Conservation (phyloP, 768 basidiomycete genomes). For the Dioszegia crocea region DNA sequence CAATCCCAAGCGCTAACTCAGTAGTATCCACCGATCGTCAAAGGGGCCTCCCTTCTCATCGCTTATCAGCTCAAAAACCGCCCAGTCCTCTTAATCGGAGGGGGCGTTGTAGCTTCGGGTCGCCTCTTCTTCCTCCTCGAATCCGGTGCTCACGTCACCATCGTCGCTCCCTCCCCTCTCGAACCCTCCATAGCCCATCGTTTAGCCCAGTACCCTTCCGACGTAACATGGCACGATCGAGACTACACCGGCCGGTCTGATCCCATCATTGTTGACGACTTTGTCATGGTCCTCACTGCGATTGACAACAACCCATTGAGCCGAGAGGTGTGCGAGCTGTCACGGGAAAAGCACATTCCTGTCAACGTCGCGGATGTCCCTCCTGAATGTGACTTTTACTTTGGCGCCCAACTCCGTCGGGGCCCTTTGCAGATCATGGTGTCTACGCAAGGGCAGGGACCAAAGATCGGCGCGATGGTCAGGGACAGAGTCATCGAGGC, state of each 20-base stretch:
- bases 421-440: constrained; percentile 94
- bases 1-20: neutral
- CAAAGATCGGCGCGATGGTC: constrained; percentile 81
- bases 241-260: constrained; percentile 55
- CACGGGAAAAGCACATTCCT: constrained; percentile 67
- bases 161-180: constrained; percentile 73
- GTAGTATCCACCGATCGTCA: constrained; percentile 32
- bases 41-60: constrained; percentile 73
- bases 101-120: constrained; percentile 84
- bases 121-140: constrained; percentile 79
- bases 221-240: constrained; percentile 69
- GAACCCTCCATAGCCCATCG: constrained; percentile 53
- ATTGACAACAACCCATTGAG: constrained; percentile 75
- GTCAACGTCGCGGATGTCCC: constrained; percentile 97
- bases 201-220: constrained; percentile 53
- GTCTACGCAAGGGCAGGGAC: constrained; percentile 89
- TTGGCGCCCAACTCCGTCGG: constrained; percentile 84
- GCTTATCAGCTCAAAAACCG: constrained; percentile 89
- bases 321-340: constrained; percentile 65
- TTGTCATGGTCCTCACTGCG: constrained; percentile 87
- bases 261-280: constrained; percentile 63
- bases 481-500: constrained; percentile 62
- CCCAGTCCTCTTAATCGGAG: constrained; percentile 84
- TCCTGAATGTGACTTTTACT: constrained; percentile 94
- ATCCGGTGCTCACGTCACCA: constrained; percentile 70